Evolutionary conservation across 2,329 filamentous ascomycete species (phyloP).

Genomic region (Orbilia ellipsospora): DNA sequence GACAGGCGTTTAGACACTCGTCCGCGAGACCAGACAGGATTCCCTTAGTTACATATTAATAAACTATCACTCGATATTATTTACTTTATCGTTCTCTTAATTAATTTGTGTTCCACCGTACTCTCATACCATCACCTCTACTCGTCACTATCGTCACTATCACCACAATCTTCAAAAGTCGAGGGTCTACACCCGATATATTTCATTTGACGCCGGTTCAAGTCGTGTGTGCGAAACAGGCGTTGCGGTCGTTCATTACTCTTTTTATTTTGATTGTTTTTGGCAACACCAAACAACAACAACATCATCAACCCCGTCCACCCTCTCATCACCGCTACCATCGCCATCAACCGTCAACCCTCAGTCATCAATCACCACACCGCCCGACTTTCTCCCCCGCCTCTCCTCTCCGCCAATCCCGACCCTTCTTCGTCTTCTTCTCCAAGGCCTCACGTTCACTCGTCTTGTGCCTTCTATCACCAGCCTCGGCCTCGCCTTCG

Average conservation of each 20-base stretch:
- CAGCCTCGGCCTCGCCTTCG: constrained; percentile 3
- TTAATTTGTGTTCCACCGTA: constrained; percentile 2
- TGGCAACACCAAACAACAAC: constrained; percentile 20
- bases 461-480: neutral
- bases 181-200: neutral
- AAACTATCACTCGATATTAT: neutral
- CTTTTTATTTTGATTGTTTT: constrained; percentile 38
- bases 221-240: neutral
- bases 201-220: neutral
- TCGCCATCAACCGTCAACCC: constrained; percentile 7
- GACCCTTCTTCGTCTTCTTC: constrained; percentile 13
- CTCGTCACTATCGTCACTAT: neutral
- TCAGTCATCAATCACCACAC: constrained; percentile 25
- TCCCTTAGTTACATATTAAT: constrained; percentile 23
- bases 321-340: constrained; percentile 8
- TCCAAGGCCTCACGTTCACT: constrained; percentile 39
- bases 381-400: neutral
- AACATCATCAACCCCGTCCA: constrained; percentile 6
- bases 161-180: neutral
- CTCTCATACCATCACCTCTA: neutral
- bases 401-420: neutral
- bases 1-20: constrained; percentile 53
- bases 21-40: constrained; percentile 41
- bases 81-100: constrained; percentile 10
- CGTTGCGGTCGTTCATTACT: constrained; percentile 21